Conservation (phyloP, 2,329 filamentous ascomycete genomes). For the Spiromastix sp. region DNA sequence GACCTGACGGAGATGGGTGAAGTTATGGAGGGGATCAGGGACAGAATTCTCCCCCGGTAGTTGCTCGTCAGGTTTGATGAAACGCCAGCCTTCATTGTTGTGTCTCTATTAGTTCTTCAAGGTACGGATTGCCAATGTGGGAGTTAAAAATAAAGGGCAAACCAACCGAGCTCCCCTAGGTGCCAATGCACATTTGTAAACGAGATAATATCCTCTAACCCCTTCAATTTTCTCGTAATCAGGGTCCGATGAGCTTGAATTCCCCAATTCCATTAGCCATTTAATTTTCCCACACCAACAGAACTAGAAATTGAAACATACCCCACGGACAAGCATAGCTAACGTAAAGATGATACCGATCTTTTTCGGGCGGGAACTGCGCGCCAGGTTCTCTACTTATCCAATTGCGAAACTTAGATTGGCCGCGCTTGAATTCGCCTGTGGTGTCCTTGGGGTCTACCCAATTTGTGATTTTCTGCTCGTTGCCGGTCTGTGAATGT, state of each 20-base stretch:
- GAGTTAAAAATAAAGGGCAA: not conserved
- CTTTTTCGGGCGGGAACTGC: slow-evolving; percentile 74
- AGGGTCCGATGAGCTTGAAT: slow-evolving; percentile 65
- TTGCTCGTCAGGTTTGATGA: slow-evolving; percentile 55
- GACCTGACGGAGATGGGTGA: slow-evolving; percentile 64
- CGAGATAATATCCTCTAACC: slow-evolving; percentile 72
- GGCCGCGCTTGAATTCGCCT: slow-evolving; percentile 88
- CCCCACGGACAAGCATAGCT: slow-evolving; percentile 91
- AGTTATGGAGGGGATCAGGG: slow-evolving; percentile 51
- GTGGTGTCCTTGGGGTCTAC: slow-evolving; percentile 64
- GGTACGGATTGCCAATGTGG: no score
- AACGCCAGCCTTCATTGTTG: slow-evolving; percentile 61
- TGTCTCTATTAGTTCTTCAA: no score
- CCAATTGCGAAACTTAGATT: slow-evolving; percentile 69
- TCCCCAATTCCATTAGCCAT: not conserved
- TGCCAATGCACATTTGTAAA: slow-evolving; percentile 89
- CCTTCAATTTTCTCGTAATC: slow-evolving; percentile 83
- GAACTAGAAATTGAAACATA: slow-evolving; percentile 19
- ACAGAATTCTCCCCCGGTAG: slow-evolving; percentile 44
- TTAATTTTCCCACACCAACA: slow-evolving; percentile 3
- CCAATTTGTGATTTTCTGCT: slow-evolving; percentile 64
- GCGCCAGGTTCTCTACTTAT: slow-evolving; percentile 64
- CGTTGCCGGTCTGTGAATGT: slow-evolving; percentile 20
- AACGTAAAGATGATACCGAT: slow-evolving; percentile 87
- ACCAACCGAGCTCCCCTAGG: slow-evolving; percentile 53